Evolutionary conservation across 805 yeast species (phyloP), one percentile per base, ranked within the genome.

Genomic region (Pichia pseudocactophila): DNA sequence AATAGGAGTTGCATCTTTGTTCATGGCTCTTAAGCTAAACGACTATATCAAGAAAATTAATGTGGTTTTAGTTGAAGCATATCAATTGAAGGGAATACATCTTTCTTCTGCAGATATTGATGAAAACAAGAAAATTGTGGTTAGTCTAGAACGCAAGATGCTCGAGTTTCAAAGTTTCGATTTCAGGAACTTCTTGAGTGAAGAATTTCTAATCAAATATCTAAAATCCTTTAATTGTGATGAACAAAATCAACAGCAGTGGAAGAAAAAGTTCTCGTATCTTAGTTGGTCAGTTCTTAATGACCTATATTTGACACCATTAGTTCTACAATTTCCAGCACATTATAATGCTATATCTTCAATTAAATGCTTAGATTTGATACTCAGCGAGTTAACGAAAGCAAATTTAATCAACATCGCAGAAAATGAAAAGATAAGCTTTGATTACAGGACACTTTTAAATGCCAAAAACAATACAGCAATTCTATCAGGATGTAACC

Each of bases 111-210:
- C 27, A 7, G 63, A 58, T n/a, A 40, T 73, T 8, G 90, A 82
- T 19, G 66, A 63, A 22, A 79, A 78, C 50, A 69, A 80, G 42
- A 75, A 70, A 50, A 67, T 70, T 32, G 65, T 84, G 2, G 62
- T 85, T 51, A 65, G 66, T 15, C 52, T 81, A 30, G 96, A 88
- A 58, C 78, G 80, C 50, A 79, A 76, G 54, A 66, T 88, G 39
- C 65, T 89, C 50, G 95, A 88, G 54, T 70, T 84, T 1, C 73
- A 82, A 50, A 76, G 82, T 18, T 89, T 88, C 56, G 96, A 88
- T 58, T 85, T 86, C 54, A 70, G 94, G 50, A 70, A 74, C 34
- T 76, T 77, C 40, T 76, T 75, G 39, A 70, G 77, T 22, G 95
- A 86, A 57, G 78, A 75, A 50, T 71, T 77, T 48, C 68, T 83